Evolutionary conservation across 306 rosid species (phyloP), one percentile per base, ranked within the genome.

Genomic region (Sicyos edulis): DNA sequence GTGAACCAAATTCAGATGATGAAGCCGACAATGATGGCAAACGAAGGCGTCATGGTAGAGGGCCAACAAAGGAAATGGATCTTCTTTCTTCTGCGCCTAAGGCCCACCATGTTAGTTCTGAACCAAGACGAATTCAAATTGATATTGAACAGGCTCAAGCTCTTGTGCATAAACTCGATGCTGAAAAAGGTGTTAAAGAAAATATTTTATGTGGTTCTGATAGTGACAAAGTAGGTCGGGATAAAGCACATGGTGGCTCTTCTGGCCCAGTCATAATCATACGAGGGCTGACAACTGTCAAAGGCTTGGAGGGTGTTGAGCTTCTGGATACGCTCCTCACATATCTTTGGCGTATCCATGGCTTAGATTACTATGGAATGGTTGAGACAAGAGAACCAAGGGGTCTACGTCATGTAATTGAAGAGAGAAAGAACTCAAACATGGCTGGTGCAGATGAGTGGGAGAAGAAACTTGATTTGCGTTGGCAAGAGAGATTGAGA

Each of bases 321-420:
- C 89, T 95, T 71, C 80, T 95, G 60, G 99, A 95, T 81, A 89
- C 97, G 16, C 92, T 95, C 74, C 60, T 86, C 50, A 95, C 99
- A 14, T 95, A 91, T 84, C 92, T 95, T 53, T 95, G 99, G 99
- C 92, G 88, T 70, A 86, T 91, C 76, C 99, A 95, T 77, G 97
- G 97, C 29, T 74, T 89, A 58, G 97, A 95, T 89, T 95, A 95
- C 78, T 91, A 95, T 82, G 99, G 99, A 55, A 84, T 89, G 95
- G 80, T 82, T 81, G 99, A 95, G 83, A 82, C 88, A 61, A 83
- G 74, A 60, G 99, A 91, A 17, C 87, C 92, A 20, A 91, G 87
- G 85, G 96, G 97, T 70, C 86, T 91, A 58, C 85, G 97, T 77
- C 97, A 95, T 81, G 96, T 89, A 74, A 89, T 97, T 77, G 86